Conservation (phyloP, 1,139 yeast genomes). For the Diutina rugosa region DNA sequence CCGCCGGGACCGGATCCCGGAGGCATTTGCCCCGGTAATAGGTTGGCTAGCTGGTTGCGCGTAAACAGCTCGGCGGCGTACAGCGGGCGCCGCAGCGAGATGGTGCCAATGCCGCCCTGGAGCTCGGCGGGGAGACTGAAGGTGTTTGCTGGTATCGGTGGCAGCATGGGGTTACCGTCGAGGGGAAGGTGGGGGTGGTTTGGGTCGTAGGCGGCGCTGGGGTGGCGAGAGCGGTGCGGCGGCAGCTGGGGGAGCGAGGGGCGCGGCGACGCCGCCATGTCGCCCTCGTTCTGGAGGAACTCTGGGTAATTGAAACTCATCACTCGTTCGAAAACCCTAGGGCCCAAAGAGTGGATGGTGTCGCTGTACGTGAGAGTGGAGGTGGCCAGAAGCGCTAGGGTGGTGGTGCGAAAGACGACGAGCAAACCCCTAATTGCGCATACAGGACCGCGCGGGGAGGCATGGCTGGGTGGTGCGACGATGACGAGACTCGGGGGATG, state of each 20-base stretch:
- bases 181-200: neutral
- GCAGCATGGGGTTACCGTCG: neutral
- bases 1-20: neutral
- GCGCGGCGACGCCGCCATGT: neutral
- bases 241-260: neutral
- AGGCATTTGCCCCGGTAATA: neutral
- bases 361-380: neutral
- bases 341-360: neutral
- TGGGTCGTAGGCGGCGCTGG: neutral
- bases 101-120: conserved; percentile 53
- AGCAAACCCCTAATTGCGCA: neutral
- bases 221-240: neutral
- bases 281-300: conserved; percentile 10
- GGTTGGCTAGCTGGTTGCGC: conserved; percentile 9
- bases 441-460: neutral
- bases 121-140: conserved; percentile 45
- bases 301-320: conserved; percentile 29
- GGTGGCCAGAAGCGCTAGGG: neutral
- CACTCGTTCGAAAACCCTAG: neutral
- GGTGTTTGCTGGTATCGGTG: conserved; percentile 4
- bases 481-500: neutral
- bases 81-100: conserved; percentile 50
- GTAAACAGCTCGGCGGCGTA: conserved; percentile 52
- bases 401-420: neutral
- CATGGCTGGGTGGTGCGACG: neutral